phyloP scores from a whole-genome alignment of 441 rosid species.

The Pelargonium cotyledonis region DNA sequence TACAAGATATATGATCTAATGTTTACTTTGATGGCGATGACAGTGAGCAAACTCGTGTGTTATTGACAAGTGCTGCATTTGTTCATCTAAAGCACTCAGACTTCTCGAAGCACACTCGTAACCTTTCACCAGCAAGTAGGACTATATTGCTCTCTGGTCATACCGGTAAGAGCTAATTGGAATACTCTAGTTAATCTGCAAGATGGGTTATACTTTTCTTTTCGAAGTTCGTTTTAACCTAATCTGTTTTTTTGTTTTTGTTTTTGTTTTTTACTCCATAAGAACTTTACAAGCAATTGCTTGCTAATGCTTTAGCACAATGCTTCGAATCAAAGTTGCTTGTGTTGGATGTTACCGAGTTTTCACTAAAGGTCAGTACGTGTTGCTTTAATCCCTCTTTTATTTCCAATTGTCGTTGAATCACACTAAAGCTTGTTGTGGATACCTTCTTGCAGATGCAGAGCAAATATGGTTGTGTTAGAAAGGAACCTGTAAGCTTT shows the following conservation, averaged over 20 bases:
- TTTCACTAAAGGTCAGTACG: neutral
- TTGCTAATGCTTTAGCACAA: slow-evolving; percentile 80
- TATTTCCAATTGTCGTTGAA: neutral
- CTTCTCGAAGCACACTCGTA: slow-evolving; percentile 78
- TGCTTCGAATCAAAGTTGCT: slow-evolving; percentile 70
- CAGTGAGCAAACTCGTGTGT: slow-evolving; percentile 66
- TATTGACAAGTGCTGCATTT: slow-evolving; percentile 81
- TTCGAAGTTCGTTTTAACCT: slow-evolving; percentile 7
- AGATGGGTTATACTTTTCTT: neutral
- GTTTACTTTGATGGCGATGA: slow-evolving; percentile 14
- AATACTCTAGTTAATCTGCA: slow-evolving; percentile 10
- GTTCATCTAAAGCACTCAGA: slow-evolving; percentile 78
- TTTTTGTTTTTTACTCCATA: slow-evolving; percentile 5
- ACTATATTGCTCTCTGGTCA: slow-evolving; percentile 86
- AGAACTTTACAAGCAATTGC: slow-evolving; percentile 93
- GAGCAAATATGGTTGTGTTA: neutral
- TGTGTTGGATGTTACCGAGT: slow-evolving; percentile 6
- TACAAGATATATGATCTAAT: neutral
- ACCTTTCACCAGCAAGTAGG: slow-evolving; percentile 87
- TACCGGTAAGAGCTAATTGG: slow-evolving; percentile 44
- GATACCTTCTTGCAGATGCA: neutral
- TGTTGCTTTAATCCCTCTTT: neutral
- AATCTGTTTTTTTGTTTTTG: slow-evolving; percentile 10
- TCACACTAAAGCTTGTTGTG: neutral
- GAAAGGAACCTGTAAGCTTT: slow-evolving; percentile 2